A percentile compares a stretch with the other conserved stretches of the same genome.
Conservation (phyloP, 176 grass and related monocot species). For the Canna indica region DNA sequence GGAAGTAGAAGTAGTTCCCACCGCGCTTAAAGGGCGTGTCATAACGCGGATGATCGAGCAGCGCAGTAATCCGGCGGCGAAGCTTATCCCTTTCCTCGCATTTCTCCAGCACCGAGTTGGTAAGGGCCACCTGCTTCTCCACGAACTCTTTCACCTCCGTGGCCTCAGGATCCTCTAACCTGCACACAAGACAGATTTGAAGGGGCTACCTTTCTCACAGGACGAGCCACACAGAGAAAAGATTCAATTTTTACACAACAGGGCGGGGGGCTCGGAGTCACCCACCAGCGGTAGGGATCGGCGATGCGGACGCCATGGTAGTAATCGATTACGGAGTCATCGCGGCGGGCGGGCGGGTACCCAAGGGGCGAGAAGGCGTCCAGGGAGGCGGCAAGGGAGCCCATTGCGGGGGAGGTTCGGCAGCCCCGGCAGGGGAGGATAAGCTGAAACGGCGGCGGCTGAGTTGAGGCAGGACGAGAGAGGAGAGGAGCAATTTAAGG, state of each 20-base stretch:
- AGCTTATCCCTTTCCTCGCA: conserved; percentile 55
- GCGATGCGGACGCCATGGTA: conserved; percentile 59
- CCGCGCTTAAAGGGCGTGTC: conserved; percentile 64
- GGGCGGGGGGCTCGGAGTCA: background rate
- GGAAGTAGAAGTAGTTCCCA: conserved; percentile 74
- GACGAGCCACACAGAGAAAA: background rate
- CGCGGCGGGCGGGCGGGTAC: conserved; percentile 53
- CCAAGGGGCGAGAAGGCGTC: conserved; percentile 19
- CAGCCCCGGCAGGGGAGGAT: no score
- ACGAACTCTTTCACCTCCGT: conserved; percentile 87
- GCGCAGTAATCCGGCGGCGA: conserved; percentile 34
- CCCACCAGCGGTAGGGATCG: conserved; percentile 85
- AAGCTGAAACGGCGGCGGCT: background rate
- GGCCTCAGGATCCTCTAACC: conserved; percentile 88
- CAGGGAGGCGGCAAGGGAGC: conserved; percentile 26
- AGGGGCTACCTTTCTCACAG: background rate
- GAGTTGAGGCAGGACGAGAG: background rate
- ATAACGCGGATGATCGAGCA: conserved; percentile 73
- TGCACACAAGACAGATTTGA: background rate
- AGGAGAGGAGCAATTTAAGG: conserved; percentile 10
- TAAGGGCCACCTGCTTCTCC: conserved; percentile 48
- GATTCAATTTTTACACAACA: background rate
- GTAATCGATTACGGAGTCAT: conserved; percentile 42
- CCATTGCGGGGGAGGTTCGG: conserved; percentile 47
- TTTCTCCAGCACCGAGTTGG: conserved; percentile 45